Base-by-base conservation (phyloP, 768 basidiomycete genomes). In the Leccinum incarnatum region DNA sequence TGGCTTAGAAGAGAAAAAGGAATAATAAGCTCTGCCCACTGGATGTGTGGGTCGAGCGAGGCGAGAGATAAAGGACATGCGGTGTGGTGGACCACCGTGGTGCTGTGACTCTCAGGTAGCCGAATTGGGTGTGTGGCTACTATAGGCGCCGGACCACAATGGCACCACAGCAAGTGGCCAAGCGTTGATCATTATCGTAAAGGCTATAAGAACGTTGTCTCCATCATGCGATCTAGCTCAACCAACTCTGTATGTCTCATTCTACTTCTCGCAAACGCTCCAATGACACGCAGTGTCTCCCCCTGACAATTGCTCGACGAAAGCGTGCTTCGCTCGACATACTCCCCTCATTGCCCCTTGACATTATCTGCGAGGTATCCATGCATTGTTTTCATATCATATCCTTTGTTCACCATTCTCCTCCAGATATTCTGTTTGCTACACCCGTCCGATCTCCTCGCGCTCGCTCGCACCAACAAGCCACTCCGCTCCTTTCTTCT, bases 1-100 rank as follows among this genome's bases (percentile, higher is more conserved):
- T 1, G 88, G 78, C 67, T 88, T 90, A 27, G 86, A 87, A 12
- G 88, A 89, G 76, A 90, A 92, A 64, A 88, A 86, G 1, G 89
- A 91, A 6, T 87, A 92, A 63, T 89, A 91, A 10, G 83, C 72
- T 68, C 90, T 81, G 51, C 81, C 76, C 15, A 79, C 73, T 21
- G 79, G 77, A 51, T 79, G 80, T 29, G 77, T 54, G 62, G 78
- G 75, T 53, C 75, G 81, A 49, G 84, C 71, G 53, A 86, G 67
- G 54, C 83, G 82, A 59, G 73, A 62, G 58, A 85, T 61, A 57
- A 82, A 73, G 64, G 83, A 81, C 83, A 87, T 86, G 47, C 56
- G 48, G 62, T 48, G 21, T 29, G 27, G 27, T 29, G 29, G 29
- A 23, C 23, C 23, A 29, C 27, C 29, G 21, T n/a, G 25, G 29